phyloP scores from a whole-genome alignment of 805 yeast genomes.

The Kuraishia piskuri region DNA sequence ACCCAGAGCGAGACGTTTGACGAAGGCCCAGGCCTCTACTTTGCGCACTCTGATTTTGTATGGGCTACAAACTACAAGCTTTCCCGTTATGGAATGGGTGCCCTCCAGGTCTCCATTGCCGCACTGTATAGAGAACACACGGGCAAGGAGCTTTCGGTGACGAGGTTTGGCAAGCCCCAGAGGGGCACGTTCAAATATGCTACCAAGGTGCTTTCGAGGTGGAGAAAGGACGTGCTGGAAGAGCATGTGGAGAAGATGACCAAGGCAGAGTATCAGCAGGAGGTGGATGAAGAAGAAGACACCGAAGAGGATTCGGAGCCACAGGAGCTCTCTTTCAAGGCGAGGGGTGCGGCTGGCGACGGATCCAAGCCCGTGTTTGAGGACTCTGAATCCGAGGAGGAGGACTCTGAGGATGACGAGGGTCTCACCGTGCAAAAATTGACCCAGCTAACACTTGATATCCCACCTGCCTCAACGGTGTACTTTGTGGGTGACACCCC shows the following conservation, averaged over 20 bases:
- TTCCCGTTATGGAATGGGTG: conserved; percentile 91
- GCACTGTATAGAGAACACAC: conserved; percentile 81
- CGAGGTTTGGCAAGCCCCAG: conserved; percentile 86
- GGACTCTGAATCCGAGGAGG: conserved; percentile 17
- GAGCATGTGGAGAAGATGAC: conserved; percentile 56
- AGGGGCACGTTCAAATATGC: conserved; percentile 81
- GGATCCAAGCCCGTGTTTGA: conserved; percentile 11
- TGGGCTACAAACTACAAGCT: conserved; percentile 87
- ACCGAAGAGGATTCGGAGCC: conserved; percentile 7
- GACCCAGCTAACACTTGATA: conserved; percentile 36
- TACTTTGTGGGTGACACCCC: conserved; percentile 90
- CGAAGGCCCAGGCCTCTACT: conserved; percentile 76
- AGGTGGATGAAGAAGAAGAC: conserved; percentile 16
- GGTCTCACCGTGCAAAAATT: conserved; percentile 37
- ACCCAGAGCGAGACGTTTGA: conserved; percentile 61
- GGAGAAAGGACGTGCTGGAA: conserved; percentile 75
- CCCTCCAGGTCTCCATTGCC: conserved; percentile 80
- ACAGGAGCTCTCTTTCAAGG: conserved; percentile 7
- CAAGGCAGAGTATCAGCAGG: conserved; percentile 32
- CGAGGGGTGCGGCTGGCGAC: conserved; percentile 6
- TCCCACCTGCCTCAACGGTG: conserved; percentile 81
- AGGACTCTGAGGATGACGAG: conserved; percentile 27
- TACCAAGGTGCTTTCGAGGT: conserved; percentile 60
- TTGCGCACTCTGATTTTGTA: conserved; percentile 87
- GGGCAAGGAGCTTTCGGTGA: conserved; percentile 70